phyloP scores from a whole-genome alignment of 129 eudicot genomes.

The Ambrosia trifida region DNA sequence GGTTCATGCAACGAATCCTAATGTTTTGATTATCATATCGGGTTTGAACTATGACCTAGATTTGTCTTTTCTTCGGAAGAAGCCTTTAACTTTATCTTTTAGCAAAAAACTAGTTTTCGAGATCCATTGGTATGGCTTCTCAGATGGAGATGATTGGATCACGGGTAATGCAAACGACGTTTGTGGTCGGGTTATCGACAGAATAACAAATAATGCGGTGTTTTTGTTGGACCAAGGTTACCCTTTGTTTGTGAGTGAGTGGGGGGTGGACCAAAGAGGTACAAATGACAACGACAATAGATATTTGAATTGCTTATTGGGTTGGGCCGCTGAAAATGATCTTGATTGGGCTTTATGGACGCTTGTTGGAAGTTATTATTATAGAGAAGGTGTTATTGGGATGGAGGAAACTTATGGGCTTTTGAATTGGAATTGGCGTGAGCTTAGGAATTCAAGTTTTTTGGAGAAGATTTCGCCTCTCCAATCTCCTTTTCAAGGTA shows the following conservation, averaged over 20 bases:
- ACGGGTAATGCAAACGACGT: constrained; percentile 66
- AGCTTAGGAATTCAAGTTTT: constrained; percentile 54
- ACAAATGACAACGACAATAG: constrained; percentile 74
- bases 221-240: constrained; percentile 72
- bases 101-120: constrained; percentile 62
- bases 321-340: constrained; percentile 72
- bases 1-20: constrained; percentile 69
- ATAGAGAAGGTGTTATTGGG: constrained; percentile 68
- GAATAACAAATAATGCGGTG: constrained; percentile 41
- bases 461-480: constrained; percentile 60
- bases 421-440: constrained; percentile 62
- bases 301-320: constrained; percentile 72
- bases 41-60: constrained; percentile 67
- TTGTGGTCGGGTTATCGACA: constrained; percentile 46
- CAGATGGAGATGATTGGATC: constrained; percentile 63
- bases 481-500: constrained; percentile 77
- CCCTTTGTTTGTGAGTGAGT: constrained; percentile 87
- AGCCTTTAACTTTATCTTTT: constrained; percentile 46
- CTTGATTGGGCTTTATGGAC: constrained; percentile 87
- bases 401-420: constrained; percentile 66
- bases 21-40: constrained; percentile 64
- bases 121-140: constrained; percentile 77
- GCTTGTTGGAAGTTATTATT: constrained; percentile 69
- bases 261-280: constrained; percentile 72
- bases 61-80: constrained; percentile 46